These are phyloP conservation scores for Clathrus columnatus DNA, from an alignment of 768 basidiomycete genomes.

Conservation along the genomic window DNA sequence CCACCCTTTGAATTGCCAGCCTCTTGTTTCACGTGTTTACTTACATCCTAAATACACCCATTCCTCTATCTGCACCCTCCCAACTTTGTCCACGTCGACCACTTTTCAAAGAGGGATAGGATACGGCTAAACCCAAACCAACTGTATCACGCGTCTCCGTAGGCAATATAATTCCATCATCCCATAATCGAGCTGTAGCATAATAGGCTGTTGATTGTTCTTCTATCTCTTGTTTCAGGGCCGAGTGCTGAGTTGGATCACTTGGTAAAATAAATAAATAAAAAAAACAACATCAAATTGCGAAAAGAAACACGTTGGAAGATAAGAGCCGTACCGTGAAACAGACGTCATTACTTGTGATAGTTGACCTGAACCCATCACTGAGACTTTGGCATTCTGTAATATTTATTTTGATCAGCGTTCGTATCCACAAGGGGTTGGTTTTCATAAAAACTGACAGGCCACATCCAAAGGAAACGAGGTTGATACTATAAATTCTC, in stretches of 20 bases:
- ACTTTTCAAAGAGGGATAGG: conserved; percentile 30
- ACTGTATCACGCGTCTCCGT: conserved; percentile 83
- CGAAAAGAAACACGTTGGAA: conserved; percentile 3
- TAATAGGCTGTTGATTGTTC: conserved; percentile 80
- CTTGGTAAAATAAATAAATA: conserved; percentile 30
- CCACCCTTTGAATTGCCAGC: not conserved
- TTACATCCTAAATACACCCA: conserved; percentile 90
- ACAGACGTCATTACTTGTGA: conserved; percentile 90
- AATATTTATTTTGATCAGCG: conserved; percentile 10
- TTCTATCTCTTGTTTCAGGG: conserved; percentile 77
- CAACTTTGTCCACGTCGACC: conserved; percentile 7
- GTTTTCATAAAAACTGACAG: conserved; percentile 40
- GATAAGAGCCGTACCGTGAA: conserved; percentile 72
- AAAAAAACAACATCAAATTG: not conserved
- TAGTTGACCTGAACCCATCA: conserved; percentile 92
- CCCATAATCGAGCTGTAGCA: conserved; percentile 90
- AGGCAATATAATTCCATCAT: conserved; percentile 85
- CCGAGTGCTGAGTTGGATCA: conserved; percentile 69
- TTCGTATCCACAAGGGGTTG: not conserved
- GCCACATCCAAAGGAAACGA: conserved; percentile 98
- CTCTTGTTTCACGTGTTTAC: not conserved
- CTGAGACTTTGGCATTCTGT: conserved; percentile 85
- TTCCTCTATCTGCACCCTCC: conserved; percentile 52
- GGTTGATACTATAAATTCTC: conserved; percentile 75
- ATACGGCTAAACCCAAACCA: conserved; percentile 80